Conservation (phyloP, 441 rosid species). For the Euphorbia schlechtendalii region DNA sequence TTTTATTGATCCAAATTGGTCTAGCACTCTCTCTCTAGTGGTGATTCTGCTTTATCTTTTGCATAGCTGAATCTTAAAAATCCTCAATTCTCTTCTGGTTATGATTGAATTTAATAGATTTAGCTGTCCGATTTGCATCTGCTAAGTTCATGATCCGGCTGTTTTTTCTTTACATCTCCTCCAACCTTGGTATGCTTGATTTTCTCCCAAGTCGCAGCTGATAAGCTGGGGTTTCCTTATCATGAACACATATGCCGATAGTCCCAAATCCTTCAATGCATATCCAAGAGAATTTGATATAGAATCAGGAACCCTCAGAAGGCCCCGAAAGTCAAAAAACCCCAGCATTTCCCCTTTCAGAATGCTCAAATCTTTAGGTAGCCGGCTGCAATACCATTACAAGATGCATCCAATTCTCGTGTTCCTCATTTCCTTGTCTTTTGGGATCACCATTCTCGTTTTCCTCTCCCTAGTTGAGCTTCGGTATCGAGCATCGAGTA, state of each 20-base stretch:
- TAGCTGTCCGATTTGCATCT: neutral
- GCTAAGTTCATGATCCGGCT: neutral
- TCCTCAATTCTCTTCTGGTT: constrained; percentile 11
- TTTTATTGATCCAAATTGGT: neutral
- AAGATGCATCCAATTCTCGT: constrained; percentile 59
- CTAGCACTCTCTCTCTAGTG: neutral
- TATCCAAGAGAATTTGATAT: constrained; percentile 72
- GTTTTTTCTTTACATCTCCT: neutral
- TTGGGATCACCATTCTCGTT: constrained; percentile 54
- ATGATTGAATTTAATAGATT: neutral
- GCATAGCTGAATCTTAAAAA: neutral
- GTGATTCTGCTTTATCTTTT: neutral
- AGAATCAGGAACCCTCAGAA: constrained; percentile 60
- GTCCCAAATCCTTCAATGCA: constrained; percentile 58
- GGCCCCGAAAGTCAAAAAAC: constrained; percentile 51
- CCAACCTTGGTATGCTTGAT: constrained; percentile 37
- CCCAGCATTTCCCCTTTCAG: constrained; percentile 29
- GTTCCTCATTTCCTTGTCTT: constrained; percentile 42
- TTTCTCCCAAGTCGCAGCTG: constrained; percentile 21
- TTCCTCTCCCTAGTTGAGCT: constrained; percentile 45
- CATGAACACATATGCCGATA: constrained; percentile 56
- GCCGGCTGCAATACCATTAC: constrained; percentile 43
- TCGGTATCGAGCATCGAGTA: constrained; percentile 25
- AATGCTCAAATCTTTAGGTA: constrained; percentile 55
- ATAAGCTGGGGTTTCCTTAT: constrained; percentile 31